Conservation (phyloP, 2,329 filamentous ascomycete species). For the Metarhizium sp. region DNA sequence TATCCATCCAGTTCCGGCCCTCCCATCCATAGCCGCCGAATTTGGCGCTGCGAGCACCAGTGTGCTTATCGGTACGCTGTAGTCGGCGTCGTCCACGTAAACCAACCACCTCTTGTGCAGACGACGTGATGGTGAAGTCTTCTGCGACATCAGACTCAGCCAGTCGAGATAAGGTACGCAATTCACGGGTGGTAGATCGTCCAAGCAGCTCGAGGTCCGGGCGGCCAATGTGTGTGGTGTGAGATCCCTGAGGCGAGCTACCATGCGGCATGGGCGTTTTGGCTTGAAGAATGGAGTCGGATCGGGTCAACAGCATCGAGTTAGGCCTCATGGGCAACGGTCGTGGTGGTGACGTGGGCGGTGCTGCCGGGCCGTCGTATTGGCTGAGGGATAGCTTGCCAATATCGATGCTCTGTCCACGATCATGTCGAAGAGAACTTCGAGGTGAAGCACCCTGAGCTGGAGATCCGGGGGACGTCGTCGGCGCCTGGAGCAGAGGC, state of each 20-base stretch:
- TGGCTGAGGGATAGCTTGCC: slow-evolving; percentile 42
- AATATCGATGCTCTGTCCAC: slow-evolving; percentile 58
- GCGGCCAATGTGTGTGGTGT: slow-evolving; percentile 40
- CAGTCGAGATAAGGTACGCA: slow-evolving; percentile 77
- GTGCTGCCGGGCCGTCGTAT: slow-evolving; percentile 27
- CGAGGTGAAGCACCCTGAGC: slow-evolving; percentile 15
- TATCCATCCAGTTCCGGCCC: slow-evolving; percentile 95
- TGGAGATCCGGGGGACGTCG: slow-evolving; percentile 31
- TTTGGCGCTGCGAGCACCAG: slow-evolving; percentile 35
- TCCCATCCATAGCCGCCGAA: slow-evolving; percentile 60
- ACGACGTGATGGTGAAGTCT: slow-evolving; percentile 69
- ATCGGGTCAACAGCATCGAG: slow-evolving; percentile 51
- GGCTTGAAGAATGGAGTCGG: slow-evolving; percentile 39
- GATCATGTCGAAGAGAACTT: slow-evolving; percentile 31
- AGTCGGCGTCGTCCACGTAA: slow-evolving; percentile 75
- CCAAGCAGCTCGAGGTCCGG: slow-evolving; percentile 76
- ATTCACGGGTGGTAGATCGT: slow-evolving; percentile 80
- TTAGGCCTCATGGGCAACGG: slow-evolving; percentile 40
- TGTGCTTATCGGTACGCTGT: slow-evolving; percentile 57
- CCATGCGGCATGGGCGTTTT: slow-evolving; percentile 22
- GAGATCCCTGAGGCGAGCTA: slow-evolving; percentile 20
- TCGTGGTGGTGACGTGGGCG: slow-evolving; percentile 33
- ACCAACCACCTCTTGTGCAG: slow-evolving; percentile 79
- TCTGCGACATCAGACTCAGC: slow-evolving; percentile 66
- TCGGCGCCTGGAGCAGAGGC: slow-evolving; percentile 60